phyloP scores from a whole-genome alignment of 805 yeast species.

The Wickerhamomyces alni region DNA sequence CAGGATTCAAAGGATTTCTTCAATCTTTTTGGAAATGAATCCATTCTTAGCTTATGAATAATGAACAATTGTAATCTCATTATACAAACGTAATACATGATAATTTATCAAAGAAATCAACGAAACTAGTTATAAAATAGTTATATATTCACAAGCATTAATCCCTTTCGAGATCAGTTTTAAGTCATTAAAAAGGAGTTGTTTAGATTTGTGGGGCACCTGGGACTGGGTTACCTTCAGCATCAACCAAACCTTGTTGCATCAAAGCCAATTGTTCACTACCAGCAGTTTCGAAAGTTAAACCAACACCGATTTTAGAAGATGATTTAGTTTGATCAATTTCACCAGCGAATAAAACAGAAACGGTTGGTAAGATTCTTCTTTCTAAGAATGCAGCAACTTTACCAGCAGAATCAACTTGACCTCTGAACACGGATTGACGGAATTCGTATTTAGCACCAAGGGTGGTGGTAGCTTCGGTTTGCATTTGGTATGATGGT shows the following conservation, averaged over 20 bases:
- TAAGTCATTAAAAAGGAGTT: not conserved
- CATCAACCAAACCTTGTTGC: slow-evolving; percentile 83
- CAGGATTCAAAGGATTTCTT: not conserved
- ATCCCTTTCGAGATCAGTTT: not conserved
- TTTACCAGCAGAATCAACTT: slow-evolving; percentile 85
- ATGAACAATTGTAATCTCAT: too few species aligned
- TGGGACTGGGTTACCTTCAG: slow-evolving; percentile 80
- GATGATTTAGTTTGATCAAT: slow-evolving; percentile 79
- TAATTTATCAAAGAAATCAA: not conserved
- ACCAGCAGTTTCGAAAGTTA: slow-evolving; percentile 94
- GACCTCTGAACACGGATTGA: slow-evolving; percentile 93
- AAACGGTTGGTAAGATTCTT: slow-evolving; percentile 86
- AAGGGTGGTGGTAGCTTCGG: slow-evolving; percentile 87
- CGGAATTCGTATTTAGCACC: slow-evolving; percentile 99
- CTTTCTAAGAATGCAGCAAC: slow-evolving; percentile 88
- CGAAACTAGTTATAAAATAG: not conserved
- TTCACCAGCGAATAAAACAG: slow-evolving; percentile 86
- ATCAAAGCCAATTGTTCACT: slow-evolving; percentile 86
- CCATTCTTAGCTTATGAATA: too few species aligned
- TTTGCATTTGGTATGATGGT: slow-evolving; percentile 74
- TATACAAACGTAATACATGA: not conserved
- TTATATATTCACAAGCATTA: slow-evolving; percentile 1
- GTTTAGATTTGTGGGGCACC: slow-evolving; percentile 58
- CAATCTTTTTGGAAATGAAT: not conserved
- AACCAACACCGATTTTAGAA: slow-evolving; percentile 85